Conservation (phyloP, 805 yeast genomes). For the Schwanniomyces polymorphus region DNA sequence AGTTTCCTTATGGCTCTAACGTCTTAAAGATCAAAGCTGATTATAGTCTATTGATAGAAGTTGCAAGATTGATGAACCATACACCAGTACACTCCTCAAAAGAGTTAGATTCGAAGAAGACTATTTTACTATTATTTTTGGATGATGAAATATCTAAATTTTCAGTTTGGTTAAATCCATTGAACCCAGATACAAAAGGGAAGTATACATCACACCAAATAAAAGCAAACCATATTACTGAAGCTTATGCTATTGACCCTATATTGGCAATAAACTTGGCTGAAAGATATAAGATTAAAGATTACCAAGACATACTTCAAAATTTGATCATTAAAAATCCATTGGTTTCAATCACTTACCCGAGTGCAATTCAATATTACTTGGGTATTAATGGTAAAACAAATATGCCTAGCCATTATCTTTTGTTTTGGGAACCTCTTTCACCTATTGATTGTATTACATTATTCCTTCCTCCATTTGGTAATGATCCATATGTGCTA, state of each 20-base stretch:
- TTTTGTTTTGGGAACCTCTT: constrained; percentile 71
- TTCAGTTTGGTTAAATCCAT: constrained; percentile 75
- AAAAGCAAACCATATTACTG: constrained; percentile 43
- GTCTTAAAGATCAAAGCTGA: constrained; percentile 70
- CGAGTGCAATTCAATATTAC: constrained; percentile 61
- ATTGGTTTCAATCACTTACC: constrained; percentile 51
- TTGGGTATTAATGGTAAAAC: constrained; percentile 39
- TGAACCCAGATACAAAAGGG: constrained; percentile 46
- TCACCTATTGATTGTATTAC: constrained; percentile 85
- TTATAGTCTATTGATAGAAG: constrained; percentile 53
- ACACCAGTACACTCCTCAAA: constrained; percentile 19
- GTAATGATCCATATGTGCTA: constrained; percentile 61
- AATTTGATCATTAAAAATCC: constrained; percentile 57
- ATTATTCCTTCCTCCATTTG: constrained; percentile 74
- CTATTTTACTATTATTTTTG: constrained; percentile 60
- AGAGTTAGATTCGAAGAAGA: constrained; percentile 48
- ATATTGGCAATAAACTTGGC: constrained; percentile 70
- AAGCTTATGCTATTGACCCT: constrained; percentile 70
- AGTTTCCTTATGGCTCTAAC: constrained; percentile 86
- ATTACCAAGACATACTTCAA: constrained; percentile 39
- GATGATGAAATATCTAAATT: constrained; percentile 74
- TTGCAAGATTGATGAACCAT: constrained; percentile 34
- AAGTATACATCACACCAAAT: constrained; percentile 30
- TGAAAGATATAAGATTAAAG: constrained; percentile 51
- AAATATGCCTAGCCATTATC: constrained; percentile 38